Evolutionary conservation across 306 rosid genomes (phyloP).

Genomic region (Cicer yamashitae): DNA sequence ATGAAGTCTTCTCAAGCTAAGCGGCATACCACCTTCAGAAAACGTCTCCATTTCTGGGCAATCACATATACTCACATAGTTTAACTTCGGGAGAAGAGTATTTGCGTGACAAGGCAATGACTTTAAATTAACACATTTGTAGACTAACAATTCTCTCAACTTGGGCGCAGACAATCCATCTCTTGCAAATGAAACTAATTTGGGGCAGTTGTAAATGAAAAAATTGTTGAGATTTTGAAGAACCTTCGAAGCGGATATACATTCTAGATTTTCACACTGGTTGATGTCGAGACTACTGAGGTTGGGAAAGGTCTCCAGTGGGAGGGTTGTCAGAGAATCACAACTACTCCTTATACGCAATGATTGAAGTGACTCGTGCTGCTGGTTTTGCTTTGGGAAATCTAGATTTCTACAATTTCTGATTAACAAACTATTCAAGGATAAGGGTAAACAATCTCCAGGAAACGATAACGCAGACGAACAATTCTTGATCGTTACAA

Average conservation of each 20-base stretch:
- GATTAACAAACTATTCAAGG: background rate
- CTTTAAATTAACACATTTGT: background rate
- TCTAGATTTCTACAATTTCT: background rate
- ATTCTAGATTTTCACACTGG: background rate
- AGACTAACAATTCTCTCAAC: background rate
- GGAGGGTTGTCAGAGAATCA: background rate
- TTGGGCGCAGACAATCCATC: constrained; percentile 5
- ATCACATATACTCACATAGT: fast-evolving
- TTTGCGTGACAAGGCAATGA: background rate
- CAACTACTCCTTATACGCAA: background rate
- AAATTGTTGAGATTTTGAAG: background rate
- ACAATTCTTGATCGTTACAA: fast-evolving
- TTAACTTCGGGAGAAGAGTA: constrained; percentile 12
- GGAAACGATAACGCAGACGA: background rate
- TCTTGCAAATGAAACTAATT: background rate
- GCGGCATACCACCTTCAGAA: background rate
- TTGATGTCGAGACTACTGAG: fast-evolving
- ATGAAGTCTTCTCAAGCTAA: background rate
- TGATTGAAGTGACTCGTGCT: background rate
- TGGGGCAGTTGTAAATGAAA: background rate
- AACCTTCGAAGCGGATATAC: background rate
- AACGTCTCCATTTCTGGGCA: background rate
- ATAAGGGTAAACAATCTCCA: background rate
- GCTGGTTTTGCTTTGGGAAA: background rate
- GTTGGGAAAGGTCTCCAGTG: background rate